A percentile compares a stretch with the other conserved stretches of the same genome.
These are phyloP conservation scores for Suhomyces guaymorum DNA, from an alignment of 1,139 yeast genomes.

Conservation along the genomic window DNA sequence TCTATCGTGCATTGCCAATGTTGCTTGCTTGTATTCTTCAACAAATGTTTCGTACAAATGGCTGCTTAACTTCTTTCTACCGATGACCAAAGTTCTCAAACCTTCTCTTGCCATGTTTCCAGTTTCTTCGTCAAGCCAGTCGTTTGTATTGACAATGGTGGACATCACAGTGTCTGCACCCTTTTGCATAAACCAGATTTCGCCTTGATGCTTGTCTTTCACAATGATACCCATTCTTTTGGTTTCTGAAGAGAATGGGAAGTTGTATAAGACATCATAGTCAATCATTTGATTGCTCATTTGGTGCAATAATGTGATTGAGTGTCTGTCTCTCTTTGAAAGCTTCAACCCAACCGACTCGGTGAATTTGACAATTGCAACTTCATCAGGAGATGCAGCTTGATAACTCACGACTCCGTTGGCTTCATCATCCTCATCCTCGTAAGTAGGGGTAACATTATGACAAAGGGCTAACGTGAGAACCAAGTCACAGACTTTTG, in stretches of 20 bases:
- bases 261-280: constrained; percentile 74
- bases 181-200: constrained; percentile 81
- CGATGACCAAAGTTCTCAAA: constrained; percentile 88
- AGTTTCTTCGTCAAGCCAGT: constrained; percentile 98
- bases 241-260: constrained; percentile 94
- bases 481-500: constrained; percentile 76
- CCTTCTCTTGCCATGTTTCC: constrained; percentile 99
- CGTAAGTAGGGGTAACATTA: constrained; percentile 83
- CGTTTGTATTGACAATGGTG: constrained; percentile 78
- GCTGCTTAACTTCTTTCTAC: constrained; percentile 64
- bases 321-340: constrained; percentile 76
- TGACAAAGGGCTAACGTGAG: constrained; percentile 89
- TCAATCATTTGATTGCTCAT: constrained; percentile 53
- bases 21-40: constrained; percentile 66
- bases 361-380: constrained; percentile 93
- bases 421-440: constrained; percentile 38
- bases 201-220: constrained; percentile 60
- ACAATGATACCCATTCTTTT: constrained; percentile 95
- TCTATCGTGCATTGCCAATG: constrained; percentile 75
- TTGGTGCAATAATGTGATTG: constrained; percentile 66
- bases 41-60: constrained; percentile 63
- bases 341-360: constrained; percentile 81
- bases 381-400: constrained; percentile 98
- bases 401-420: constrained; percentile 70
- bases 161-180: constrained; percentile 98